Conservation (phyloP, 169 alveolate species). For the Babesia sp. region DNA sequence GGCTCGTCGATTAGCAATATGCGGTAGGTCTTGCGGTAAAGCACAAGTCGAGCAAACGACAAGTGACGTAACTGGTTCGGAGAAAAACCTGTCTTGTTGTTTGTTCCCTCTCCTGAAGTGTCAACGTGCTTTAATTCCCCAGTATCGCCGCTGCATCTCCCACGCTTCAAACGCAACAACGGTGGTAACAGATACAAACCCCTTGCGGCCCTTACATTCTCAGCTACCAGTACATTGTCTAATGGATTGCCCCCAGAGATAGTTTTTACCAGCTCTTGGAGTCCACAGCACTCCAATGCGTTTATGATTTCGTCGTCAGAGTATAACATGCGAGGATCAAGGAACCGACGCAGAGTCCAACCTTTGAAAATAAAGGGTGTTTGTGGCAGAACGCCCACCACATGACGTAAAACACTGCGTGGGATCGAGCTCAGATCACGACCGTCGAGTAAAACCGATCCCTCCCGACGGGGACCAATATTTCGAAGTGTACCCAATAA, state of each 20-base stretch:
- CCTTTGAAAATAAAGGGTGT: constrained; percentile 55
- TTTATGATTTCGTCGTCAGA: constrained; percentile 33
- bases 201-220: background rate
- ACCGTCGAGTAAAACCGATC: constrained; percentile 66
- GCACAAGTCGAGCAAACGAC: constrained; percentile 76
- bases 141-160: no score
- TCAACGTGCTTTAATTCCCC: background rate
- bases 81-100: constrained; percentile 9
- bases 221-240: constrained; percentile 35
- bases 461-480: constrained; percentile 22
- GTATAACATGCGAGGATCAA: constrained; percentile 61
- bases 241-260: constrained; percentile 37
- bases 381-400: constrained; percentile 64
- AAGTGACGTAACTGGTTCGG: constrained; percentile 68
- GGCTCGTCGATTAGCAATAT: constrained; percentile 82
- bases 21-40: constrained; percentile 73
- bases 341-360: constrained; percentile 63
- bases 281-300: constrained; percentile 57
- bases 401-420: constrained; percentile 31
- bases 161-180: constrained; percentile 3
- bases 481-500: constrained; percentile 40
- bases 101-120: background rate
- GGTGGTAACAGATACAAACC: constrained; percentile 25
- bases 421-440: constrained; percentile 51
- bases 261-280: constrained; percentile 32